phyloP scores from a whole-genome alignment of 495 filamentous ascomycete species.

The Annulohypoxylon stygium region DNA sequence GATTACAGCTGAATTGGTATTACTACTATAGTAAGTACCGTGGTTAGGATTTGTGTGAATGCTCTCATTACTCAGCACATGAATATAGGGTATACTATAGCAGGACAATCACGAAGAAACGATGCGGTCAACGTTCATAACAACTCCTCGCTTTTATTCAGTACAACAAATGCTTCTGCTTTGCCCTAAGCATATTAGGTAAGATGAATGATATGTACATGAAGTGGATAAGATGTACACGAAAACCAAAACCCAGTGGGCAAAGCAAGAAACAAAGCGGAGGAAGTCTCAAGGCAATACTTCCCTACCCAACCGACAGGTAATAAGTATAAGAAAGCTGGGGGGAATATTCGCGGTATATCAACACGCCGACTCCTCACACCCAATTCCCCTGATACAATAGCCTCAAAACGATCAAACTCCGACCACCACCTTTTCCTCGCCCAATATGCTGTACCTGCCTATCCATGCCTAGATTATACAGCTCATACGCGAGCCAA shows the following conservation, averaged over 20 bases:
- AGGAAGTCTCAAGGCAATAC: background rate
- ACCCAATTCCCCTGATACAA: background rate
- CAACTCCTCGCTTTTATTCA: background rate
- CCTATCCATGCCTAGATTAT: slow-evolving; percentile 25
- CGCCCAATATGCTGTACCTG: slow-evolving; percentile 23
- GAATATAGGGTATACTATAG: too few relatives aligned
- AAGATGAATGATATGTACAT: background rate
- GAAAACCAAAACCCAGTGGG: background rate
- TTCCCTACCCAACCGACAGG: background rate
- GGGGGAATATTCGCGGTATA: background rate
- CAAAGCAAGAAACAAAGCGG: background rate
- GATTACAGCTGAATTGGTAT: background rate
- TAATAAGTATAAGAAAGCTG: background rate
- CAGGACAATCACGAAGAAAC: background rate
- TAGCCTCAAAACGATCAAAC: slow-evolving; percentile 7
- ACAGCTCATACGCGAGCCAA: slow-evolving; percentile 7
- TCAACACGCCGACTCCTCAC: background rate
- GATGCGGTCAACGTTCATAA: background rate
- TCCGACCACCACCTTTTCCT: slow-evolving; percentile 34
- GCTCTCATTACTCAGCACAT: too few relatives aligned
- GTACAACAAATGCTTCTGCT: background rate
- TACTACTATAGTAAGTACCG: background rate
- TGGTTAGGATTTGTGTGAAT: background rate
- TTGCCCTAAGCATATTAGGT: background rate
- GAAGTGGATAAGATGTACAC: background rate